Percentiles rank a stretch among this genome's conserved stretches.
phyloP scores from a whole-genome alignment of 768 basidiomycete genomes.

The Calvatia gigantea region DNA sequence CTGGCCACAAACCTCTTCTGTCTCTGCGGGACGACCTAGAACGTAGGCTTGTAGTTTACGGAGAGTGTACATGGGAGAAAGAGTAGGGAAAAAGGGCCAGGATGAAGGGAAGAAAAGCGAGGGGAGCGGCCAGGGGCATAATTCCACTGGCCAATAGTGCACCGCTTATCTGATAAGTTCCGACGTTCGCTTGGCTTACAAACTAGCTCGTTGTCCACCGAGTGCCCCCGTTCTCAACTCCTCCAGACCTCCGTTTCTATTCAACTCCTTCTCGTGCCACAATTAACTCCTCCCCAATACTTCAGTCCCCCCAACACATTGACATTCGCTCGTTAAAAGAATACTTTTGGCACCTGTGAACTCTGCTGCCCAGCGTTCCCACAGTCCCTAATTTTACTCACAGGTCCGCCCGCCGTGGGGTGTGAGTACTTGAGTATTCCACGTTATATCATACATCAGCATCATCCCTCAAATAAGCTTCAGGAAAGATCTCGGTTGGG shows the following conservation, averaged over 20 bases:
- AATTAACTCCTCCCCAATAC: conserved; percentile 24
- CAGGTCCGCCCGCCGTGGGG: no score
- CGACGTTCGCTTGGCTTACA: conserved; percentile 15
- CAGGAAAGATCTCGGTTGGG: no score
- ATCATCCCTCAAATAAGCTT: no score
- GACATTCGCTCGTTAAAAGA: no score
- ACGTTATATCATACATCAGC: no score
- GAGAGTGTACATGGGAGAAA: conserved; percentile 33
- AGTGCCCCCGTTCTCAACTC: background rate
- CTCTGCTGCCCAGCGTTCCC: background rate
- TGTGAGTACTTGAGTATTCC: no score
- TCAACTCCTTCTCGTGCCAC: conserved; percentile 12
- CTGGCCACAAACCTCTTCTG: conserved; percentile 32
- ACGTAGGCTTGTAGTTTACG: conserved; percentile 38
- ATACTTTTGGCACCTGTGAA: background rate
- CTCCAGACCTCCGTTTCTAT: background rate
- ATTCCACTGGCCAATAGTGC: background rate
- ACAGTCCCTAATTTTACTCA: background rate
- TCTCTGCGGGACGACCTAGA: conserved; percentile 33
- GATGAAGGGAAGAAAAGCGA: conserved; percentile 7
- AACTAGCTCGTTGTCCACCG: background rate
- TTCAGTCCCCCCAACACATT: conserved; percentile 13
- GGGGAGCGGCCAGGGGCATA: conserved; percentile 1
- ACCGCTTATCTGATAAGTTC: conserved; percentile 28
- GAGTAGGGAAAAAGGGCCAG: conserved; percentile 13